phyloP scores from a whole-genome alignment of 2,329 filamentous ascomycete species.

The Lanzia echinophila region DNA sequence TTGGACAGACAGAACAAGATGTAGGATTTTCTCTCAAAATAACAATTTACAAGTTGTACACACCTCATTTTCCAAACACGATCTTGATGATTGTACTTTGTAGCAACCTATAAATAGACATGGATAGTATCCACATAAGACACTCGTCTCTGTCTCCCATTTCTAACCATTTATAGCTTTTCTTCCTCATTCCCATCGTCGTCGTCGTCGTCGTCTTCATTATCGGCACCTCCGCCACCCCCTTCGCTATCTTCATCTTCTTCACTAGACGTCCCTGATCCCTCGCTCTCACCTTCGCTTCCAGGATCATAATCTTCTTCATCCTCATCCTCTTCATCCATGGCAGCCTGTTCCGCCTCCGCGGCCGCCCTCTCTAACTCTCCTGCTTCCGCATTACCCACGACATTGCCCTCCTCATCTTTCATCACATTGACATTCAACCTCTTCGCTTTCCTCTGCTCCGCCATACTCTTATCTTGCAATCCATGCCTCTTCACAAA shows the following conservation, averaged over 20 bases:
- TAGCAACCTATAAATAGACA: not conserved
- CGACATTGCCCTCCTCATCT: constrained; percentile 35
- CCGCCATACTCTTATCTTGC: constrained; percentile 62
- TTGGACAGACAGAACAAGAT: too few relatives aligned
- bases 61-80: too few relatives aligned
- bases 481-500: constrained; percentile 56
- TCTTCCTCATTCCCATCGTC: constrained; percentile 15
- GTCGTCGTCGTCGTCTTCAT: constrained; percentile 17
- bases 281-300: constrained; percentile 34
- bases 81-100: too few relatives aligned
- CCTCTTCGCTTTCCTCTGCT: constrained; percentile 58
- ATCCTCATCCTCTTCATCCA: constrained; percentile 55
- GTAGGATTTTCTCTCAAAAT: too few relatives aligned
- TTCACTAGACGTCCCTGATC: constrained; percentile 18
- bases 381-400: constrained; percentile 34
- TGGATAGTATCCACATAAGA: not conserved
- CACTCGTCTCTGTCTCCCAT: not conserved
- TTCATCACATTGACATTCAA: constrained; percentile 47
- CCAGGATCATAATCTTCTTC: constrained; percentile 60
- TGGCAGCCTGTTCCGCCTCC: constrained; percentile 38
- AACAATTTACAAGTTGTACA: too few relatives aligned
- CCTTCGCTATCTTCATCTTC: constrained; percentile 30
- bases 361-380: constrained; percentile 28
- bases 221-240: constrained; percentile 32
- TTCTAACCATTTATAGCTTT: not conserved